Evolutionary conservation across 345 rosid species (phyloP), one percentile per base, ranked within the genome.

Genomic region (Luvunga scandens): DNA sequence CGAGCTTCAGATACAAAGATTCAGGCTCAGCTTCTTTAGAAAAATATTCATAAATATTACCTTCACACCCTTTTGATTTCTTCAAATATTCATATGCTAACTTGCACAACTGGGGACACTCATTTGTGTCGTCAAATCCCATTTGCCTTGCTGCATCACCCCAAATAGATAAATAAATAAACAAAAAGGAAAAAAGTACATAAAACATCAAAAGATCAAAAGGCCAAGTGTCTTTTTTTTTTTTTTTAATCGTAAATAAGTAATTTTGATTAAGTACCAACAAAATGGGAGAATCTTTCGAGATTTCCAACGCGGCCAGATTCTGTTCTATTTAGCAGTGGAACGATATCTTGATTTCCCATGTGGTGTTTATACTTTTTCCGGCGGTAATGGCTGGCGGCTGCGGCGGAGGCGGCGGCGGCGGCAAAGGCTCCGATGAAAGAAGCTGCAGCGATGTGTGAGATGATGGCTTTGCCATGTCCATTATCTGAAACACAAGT

Each of bases 271-370:
- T 9, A 79, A 62, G 14, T 87, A 93, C 97, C 98, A 77, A 95
- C 91, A 77, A 89, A 95, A 76, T 91, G 86, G 28, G 95, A 83
- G 88, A 95, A 95, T 82, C 83, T 89, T 81, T 95, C 98, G 18
- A 93, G 85, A 78, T 84, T 86, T 30, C 84, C 86, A 24, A 83
- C 77, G 31, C 91, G 95, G 63, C 93, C 89, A 9, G 95, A 91
- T 42, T 81, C 90, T 30, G 87, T 76, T 53, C 88, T 85, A 39
- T 79, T 81, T 2, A 90, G 62, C 28, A 56, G 69, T 13, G 97
- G 97, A 10, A 86, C 25, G 65, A 93, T 65, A 22, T 50, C 77
- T 34, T 57, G 75, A 6, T 48, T 78, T 38, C 19, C 79, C 71
- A 67, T 24, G 25, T 25, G 45, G 78, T 65, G 71, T 75, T 69